Evolutionary conservation across 1,284 basidiomycete genomes (phyloP), one percentile per base, ranked within the genome.

Genomic region (Fomitopsis schrenkii): DNA sequence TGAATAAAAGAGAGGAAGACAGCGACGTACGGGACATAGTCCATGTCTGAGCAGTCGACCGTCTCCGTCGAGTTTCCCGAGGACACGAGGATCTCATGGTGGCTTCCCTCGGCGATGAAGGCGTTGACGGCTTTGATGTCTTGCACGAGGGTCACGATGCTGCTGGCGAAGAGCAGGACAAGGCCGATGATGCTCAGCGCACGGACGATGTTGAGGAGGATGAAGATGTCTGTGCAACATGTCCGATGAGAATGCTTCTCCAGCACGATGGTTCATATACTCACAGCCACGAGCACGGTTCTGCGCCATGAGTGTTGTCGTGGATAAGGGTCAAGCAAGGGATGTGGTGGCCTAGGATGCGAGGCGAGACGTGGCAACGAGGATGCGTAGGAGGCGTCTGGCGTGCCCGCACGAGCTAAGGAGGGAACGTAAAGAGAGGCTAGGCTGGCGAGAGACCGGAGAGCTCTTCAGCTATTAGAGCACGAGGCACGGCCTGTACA

Each of bases 121-220:
- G 71, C 72, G 68, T 90, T 89, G 65, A 91, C 86, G 2, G 92
- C 91, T 68, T 91, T 83, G 70, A 94, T 78, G 71, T 95, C 93
- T 63, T 87, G 81, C 53, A 88, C 91, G 75, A 96, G 84, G 33
- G 90, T 88, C 57, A 90, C 76, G 63, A 95, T 86, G 68, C 88
- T 94, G 65, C 89, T 90, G 1, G 87, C 76, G 64, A 95, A 88
- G 5, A 94, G 84, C 59, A 90, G 81, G 52, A 93, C 72, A 55
- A 95, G 84, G 6, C 87, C 82, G 66, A 95, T 75, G 72, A 95
- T 83, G 72, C 91, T 93, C 63, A 97, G 74, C 15, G 80, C 77
- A 54, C 94, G 90, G 67, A 94, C 77, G 67, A 77, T 77, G 71
- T 96, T 96, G 71, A 96, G 84, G 61, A 80, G 82, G 68, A 93